Evolutionary conservation across 2,329 filamentous ascomycete species (phyloP), one percentile per base, ranked within the genome.

Genomic region (Talaromyces piceae): DNA sequence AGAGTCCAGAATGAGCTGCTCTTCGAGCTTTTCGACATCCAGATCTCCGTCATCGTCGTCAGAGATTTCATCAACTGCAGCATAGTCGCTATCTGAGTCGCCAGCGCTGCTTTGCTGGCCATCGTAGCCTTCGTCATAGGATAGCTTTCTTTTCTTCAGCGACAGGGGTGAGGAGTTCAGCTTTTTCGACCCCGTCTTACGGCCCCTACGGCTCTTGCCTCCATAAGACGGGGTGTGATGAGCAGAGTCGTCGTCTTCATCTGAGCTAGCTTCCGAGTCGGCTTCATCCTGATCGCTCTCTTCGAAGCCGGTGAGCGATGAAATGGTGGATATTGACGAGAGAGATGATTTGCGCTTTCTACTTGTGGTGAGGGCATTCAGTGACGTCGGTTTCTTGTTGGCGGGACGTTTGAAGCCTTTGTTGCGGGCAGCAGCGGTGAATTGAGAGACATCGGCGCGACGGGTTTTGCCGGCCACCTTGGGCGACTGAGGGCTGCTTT

Each of bases 41-140:
- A 87, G 81, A 67, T 91, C 85, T 66, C 91, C 87, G 57, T 88
- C 84, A 56, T 91, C 33, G 9, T 82, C 84, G 60, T 91, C 87
- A 58, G 81, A 87, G 54, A 94, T 85, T 47, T 89, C 81, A 63
- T 91, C 87, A 54, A 94, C 84, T 31, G 77, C 86, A 1, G 83
- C 86, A 67, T 90, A 89, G 54, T 84, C 81, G 56, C 80, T 85
- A 20, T 65, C 65, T 7, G 65, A 65, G 27, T 67, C 67, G 22
- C 47, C 61, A 33, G 62, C 61, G 47, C 62, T 67, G 49, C 60
- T 61, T 26, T 60, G 58, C 45, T 61, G 62, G 26, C 56, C 63
- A 18, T 62, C 63, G 22, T 61, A 63, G 46, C 59, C 63, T 31
- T 67, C 65, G 25, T 67, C 64, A n/a, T 67, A 58, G 5, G 60